Percentiles rank a stretch among this genome's conserved stretches.
Conservation (phyloP, 768 basidiomycete species). For the Lactarius trivialis region DNA sequence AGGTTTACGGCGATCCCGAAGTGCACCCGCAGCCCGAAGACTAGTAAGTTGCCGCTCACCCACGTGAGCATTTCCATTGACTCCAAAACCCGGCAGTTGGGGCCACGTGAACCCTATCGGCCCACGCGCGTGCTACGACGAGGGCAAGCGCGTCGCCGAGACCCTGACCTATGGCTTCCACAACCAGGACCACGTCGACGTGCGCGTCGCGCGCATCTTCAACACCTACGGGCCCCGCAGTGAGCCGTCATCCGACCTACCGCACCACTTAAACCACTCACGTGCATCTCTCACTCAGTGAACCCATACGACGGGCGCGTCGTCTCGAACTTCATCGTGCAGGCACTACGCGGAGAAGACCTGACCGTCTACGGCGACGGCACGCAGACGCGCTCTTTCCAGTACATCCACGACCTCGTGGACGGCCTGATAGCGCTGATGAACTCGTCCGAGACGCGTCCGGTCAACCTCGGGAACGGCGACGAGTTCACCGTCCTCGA, state of each 20-base stretch:
- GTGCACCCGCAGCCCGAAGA: conserved; percentile 96
- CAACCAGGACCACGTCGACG: conserved; percentile 90
- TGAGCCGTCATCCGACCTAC: conserved; percentile 33
- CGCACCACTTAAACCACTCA: too few species aligned
- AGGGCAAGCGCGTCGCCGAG: conserved; percentile 98
- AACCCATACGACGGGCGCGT: conserved; percentile 96
- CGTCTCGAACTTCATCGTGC: conserved; percentile 98
- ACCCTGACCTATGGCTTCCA: conserved; percentile 96
- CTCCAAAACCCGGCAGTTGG: conserved; percentile 55
- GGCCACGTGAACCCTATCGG: conserved; percentile 99
- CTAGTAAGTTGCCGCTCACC: conserved; percentile 52
- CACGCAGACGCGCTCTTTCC: conserved; percentile 90
- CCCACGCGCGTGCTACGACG: conserved; percentile 98
- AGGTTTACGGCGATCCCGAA: conserved; percentile 98
- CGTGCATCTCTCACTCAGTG: conserved; percentile 44
- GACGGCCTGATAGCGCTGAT: conserved; percentile 91
- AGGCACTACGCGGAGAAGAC: conserved; percentile 92
- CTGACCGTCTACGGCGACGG: conserved; percentile 97
- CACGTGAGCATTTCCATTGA: conserved; percentile 17
- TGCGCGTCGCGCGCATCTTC: conserved; percentile 97
- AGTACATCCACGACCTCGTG: conserved; percentile 96
- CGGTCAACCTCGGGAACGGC: conserved; percentile 93
- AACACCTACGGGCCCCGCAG: conserved; percentile 88
- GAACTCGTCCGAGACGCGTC: conserved; percentile 90
- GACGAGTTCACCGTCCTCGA: conserved; percentile 96